Base-by-base conservation (phyloP, 768 basidiomycete genomes). In the Mycena rosella region DNA sequence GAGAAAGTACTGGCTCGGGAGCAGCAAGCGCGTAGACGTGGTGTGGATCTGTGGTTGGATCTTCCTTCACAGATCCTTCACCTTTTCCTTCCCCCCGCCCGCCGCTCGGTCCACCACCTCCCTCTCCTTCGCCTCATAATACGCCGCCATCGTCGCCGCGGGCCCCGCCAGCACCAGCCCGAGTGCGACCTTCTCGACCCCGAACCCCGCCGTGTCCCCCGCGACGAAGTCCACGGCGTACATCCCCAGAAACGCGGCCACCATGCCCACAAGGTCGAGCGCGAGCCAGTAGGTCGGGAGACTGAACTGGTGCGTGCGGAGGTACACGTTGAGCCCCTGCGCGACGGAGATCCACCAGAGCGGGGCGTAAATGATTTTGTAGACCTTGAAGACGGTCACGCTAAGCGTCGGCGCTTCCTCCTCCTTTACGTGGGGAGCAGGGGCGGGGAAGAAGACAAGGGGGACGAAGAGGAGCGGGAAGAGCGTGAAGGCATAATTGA, bases 401-500 rank as follows among this genome's bases (percentile, higher is more conserved):
- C 20, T 36, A 10, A 44, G n/a, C 14, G 55, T 51, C 17, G 29
- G 29, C 20, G 30, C 20, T 13, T 32, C n/a, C 14, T 20, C 4
- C 24, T 4, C 5, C 1, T 34, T 32, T 2, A 10, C 20, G 14
- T n/a, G 3, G 53, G 22, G 6, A 18, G 6, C 20, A 32, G 32
- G 32, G 5, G 13, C 9, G 26, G 60, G 47, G 60, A 66, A 32
- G 56, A 70, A 53, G 0, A 52, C 51, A 7, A 70, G 64, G 0
- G 69, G 64, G 38, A 70, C 30, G 55, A 70, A 70, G n/a, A 70
- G 34, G 7, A 70, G 38, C 0, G 68, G 68, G 54, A 70, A 70
- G 40, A 11, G 47, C 24, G 65, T 63, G 44, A 62, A 70, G 2
- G 34, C 49, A 32, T 65, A 70, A 55, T 70, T 65, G 7, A 52